These are phyloP conservation scores for Debaryomycetaceae sp. DNA, from an alignment of 1,139 yeast species.

Conservation along the genomic window DNA sequence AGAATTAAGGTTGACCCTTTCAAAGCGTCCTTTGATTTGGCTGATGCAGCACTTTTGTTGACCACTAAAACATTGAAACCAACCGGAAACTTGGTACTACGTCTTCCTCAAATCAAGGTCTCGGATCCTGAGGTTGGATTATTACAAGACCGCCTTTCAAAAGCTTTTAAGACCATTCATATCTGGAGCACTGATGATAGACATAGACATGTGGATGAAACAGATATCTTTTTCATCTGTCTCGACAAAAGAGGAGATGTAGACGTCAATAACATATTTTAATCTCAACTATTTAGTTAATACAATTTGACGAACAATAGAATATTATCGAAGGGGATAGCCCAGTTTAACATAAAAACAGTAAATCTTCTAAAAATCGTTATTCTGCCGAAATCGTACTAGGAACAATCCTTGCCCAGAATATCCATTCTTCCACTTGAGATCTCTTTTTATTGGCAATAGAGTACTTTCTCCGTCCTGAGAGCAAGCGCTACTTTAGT, in stretches of 20 bases:
- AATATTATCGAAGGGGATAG: neutral
- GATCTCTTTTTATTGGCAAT: conserved; percentile 7
- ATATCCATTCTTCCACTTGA: neutral
- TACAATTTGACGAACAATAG: neutral
- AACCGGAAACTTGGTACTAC: conserved; percentile 71
- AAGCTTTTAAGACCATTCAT: conserved; percentile 56
- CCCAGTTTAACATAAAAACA: neutral
- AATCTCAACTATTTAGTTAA: neutral
- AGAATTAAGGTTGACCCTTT: conserved; percentile 22
- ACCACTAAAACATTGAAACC: conserved; percentile 66
- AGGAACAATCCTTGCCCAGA: neutral
- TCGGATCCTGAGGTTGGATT: conserved; percentile 52
- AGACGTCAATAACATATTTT: neutral
- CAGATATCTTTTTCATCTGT: conserved; percentile 72
- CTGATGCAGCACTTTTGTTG: conserved; percentile 84
- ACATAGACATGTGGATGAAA: neutral
- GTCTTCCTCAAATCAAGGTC: conserved; percentile 60
- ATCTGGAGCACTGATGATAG: conserved; percentile 10
- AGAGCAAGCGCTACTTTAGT: too few species aligned
- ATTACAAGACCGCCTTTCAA: conserved; percentile 53
- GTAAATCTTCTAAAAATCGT: neutral
- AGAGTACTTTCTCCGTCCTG: conserved; percentile 10
- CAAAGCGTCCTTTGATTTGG: conserved; percentile 54
- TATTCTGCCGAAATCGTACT: neutral
- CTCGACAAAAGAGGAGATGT: conserved; percentile 36